Base-by-base conservation (phyloP, 495 filamentous ascomycete genomes). In the Tuber indicum region DNA sequence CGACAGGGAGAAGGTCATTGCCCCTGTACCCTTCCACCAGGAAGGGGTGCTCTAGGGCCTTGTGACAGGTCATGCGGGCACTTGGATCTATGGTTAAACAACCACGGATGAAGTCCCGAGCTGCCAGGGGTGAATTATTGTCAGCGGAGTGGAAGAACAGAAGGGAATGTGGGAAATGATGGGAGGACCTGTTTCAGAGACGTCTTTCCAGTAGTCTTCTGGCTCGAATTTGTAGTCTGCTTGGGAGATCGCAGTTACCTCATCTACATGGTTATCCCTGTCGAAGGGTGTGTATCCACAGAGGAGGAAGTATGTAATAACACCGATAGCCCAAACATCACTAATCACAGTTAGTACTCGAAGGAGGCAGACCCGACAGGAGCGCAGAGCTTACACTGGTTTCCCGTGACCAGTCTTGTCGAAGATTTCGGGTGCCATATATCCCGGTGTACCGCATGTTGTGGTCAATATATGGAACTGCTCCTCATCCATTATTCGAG, bases 281-380 rank as follows among this genome's bases (percentile, higher is more conserved):
- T 99, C 96, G 84, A 99, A 99, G 74, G 96, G 96, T 19, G 96
- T 98, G 86, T 98, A 98, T 77, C 96, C 96, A 86, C 96, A 99
- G 74, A 99, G 90, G 23, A 99, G 87, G 87, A 99, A 99, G 86
- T 98, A 99, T 21, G 92, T 93, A 80, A 95, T 95, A 6, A 93
- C 91, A 70, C 92, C 92, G 75, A 93, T 91, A 74, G 91, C 91
- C 91, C 91, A 93, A 77, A 93, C 87, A 81, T 93, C 91, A 75
- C 91, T 92, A 75, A 72, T 44, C 5, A 42, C 12, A 52, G 73
- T 47, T 26, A 62, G 52, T 32, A 39, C 58, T 78, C 62, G 79
- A 77, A 42, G 12, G 16, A 26, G 52, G 43, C 62, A 39, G 71
- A 47, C 66, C 12, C 74, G 52, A 36, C 39, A 42, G 49, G 73